These are phyloP conservation scores for Xerocomellus amylosporus DNA, from an alignment of 768 basidiomycete genomes.

Conservation along the genomic window DNA sequence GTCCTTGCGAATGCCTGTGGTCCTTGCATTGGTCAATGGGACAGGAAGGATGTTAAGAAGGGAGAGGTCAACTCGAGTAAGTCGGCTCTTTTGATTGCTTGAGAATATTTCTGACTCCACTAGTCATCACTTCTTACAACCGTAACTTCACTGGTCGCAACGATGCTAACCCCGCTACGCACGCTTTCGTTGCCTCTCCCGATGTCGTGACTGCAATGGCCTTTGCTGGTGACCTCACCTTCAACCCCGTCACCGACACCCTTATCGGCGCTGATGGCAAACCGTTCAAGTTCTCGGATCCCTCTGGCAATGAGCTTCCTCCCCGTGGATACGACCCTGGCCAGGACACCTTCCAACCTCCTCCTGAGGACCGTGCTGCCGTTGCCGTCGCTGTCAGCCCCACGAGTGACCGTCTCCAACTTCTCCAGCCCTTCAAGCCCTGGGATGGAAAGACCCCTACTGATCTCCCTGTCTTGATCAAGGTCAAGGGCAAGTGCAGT, in stretches of 20 bases:
- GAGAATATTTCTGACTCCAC: background rate
- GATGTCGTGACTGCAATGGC: constrained; percentile 96
- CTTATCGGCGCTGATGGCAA: constrained; percentile 91
- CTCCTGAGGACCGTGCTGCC: constrained; percentile 77
- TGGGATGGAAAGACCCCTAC: constrained; percentile 93
- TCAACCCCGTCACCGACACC: constrained; percentile 94
- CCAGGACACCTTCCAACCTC: constrained; percentile 94
- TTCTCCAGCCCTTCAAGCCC: constrained; percentile 81
- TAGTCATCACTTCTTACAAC: constrained; percentile 99
- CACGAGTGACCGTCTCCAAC: constrained; percentile 85
- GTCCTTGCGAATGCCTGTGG: constrained; percentile 99
- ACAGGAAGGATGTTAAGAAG: constrained; percentile 94
- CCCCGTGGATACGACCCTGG: constrained; percentile 96
- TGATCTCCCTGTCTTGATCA: constrained; percentile 92
- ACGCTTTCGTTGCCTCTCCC: constrained; percentile 92
- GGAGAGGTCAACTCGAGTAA: constrained; percentile 93
- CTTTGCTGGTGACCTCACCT: constrained; percentile 90
- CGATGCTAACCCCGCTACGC: constrained; percentile 98
- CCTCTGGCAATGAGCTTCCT: constrained; percentile 89
- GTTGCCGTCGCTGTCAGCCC: constrained; percentile 87
- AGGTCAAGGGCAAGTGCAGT: constrained; percentile 99
- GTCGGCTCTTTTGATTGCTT: constrained; percentile 27
- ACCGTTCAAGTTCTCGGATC: constrained; percentile 94
- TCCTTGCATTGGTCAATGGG: constrained; percentile 99
- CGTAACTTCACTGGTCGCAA: constrained; percentile 99